Base-by-base conservation (phyloP, 2,329 filamentous ascomycete species). In the Alternaria arborescens region DNA sequence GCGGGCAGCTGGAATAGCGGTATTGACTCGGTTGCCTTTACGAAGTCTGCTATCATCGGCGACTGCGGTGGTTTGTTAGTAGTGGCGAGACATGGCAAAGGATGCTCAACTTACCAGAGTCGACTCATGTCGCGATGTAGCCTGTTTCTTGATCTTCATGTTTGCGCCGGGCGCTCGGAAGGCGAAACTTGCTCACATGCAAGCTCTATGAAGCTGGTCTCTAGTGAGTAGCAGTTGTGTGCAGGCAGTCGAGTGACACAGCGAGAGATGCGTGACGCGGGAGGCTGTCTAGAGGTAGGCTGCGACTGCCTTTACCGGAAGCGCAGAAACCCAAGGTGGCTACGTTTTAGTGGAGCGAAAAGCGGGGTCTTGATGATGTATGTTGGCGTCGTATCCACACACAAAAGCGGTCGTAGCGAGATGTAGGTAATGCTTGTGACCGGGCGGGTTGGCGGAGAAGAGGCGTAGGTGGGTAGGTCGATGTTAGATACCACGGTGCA, bases 1-100 rank as follows among this genome's bases (percentile, higher is more conserved):
- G 87, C 82, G 69, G 93, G 92, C 68, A 99, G 85, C 76, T 91
- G 87, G 72, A 90, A 89, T 72, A 97, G 82, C 48, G 93, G 87
- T 67, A 87, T 84, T 59, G 86, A 85, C 68, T 88, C 88, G 51
- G 91, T 89, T 68, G 85, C 84, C 71, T 89, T 84, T 72, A 97
- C 90, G 76, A 94, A 98, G 55, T 90, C 86, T 79, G 90, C 87
- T 67, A 98, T 86, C 85, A 91, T 97, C 69, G 93, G 90, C 79
- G 95, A 97, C 92, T 97, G 78, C 60, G 41, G 14, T 10, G 38
- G 12, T 14, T 14, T 42, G 54, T 69, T 46, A 69, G 65, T 51
- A 51, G 44, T 14, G 42, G 46, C 26, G 38, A 26, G 10, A 36
- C 4, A 22, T 18, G 11, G 26, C 20, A 38, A 12, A 34, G 44